Evolutionary conservation across 2,329 filamentous ascomycete species (phyloP).

Genomic region (Fusarium marasasianum): DNA sequence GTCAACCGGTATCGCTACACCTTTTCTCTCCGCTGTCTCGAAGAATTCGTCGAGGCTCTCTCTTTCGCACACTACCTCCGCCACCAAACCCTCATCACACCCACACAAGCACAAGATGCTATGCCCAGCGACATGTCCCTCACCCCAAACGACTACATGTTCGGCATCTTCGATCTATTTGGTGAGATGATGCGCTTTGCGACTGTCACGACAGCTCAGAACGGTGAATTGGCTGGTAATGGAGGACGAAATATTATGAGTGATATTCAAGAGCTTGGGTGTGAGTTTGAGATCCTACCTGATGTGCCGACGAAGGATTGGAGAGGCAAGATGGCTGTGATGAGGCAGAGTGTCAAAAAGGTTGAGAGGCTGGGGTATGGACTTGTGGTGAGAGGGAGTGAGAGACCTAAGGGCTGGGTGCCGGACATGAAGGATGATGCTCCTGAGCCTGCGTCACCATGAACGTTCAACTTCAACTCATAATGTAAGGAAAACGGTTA

Average conservation of each 20-base stretch:
- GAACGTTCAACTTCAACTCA: background rate
- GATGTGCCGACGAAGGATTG: slow-evolving; percentile 67
- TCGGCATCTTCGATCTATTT: slow-evolving; percentile 91
- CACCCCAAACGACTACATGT: slow-evolving; percentile 85
- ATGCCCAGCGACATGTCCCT: slow-evolving; percentile 67
- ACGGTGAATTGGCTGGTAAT: slow-evolving; percentile 60
- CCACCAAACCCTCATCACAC: slow-evolving; percentile 77
- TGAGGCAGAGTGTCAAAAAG: slow-evolving; percentile 90
- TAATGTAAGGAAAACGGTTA: background rate
- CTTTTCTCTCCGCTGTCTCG: slow-evolving; percentile 82
- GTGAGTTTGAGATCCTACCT: slow-evolving; percentile 78
- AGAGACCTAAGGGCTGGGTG: slow-evolving; percentile 91
- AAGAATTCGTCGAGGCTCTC: slow-evolving; percentile 93
- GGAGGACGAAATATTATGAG: slow-evolving; percentile 71
- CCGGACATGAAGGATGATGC: slow-evolving; percentile 71
- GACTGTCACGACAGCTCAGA: slow-evolving; percentile 85
- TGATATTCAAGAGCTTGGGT: slow-evolving; percentile 82
- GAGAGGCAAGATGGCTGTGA: slow-evolving; percentile 83
- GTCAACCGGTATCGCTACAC: slow-evolving; percentile 87
- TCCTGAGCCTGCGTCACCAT: slow-evolving; percentile 44
- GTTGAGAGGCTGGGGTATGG: slow-evolving; percentile 93
- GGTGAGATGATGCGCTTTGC: slow-evolving; percentile 98
- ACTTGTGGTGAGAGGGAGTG: slow-evolving; percentile 84
- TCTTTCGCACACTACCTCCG: slow-evolving; percentile 89
- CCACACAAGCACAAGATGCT: slow-evolving; percentile 64